Evolutionary conservation across 345 rosid species (phyloP).

Genomic region (Brassica juncea): DNA sequence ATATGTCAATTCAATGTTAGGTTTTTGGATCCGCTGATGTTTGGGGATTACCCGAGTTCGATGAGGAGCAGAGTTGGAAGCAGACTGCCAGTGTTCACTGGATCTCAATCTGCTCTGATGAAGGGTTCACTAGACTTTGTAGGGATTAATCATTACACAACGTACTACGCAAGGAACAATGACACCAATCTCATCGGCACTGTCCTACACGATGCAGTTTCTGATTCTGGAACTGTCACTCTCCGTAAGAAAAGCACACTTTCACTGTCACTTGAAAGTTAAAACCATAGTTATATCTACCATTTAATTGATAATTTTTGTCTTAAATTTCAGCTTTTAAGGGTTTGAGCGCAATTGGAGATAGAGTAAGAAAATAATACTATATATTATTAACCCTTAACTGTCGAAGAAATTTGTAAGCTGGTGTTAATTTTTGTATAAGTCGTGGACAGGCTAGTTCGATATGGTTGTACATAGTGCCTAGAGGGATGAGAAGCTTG

Average conservation of each 20-base stretch:
- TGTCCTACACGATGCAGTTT: slow-evolving; percentile 62
- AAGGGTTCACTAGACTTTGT: slow-evolving; percentile 91
- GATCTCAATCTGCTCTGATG: slow-evolving; percentile 54
- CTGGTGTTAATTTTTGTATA: slow-evolving; percentile 1
- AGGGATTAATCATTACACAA: slow-evolving; percentile 95
- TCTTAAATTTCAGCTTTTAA: slow-evolving; percentile 56
- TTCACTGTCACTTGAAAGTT: neutral
- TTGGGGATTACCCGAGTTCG: slow-evolving; percentile 88
- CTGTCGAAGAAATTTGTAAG: neutral
- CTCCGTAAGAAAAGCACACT: slow-evolving; percentile 53
- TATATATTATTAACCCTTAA: neutral
- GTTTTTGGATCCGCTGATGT: slow-evolving; percentile 84
- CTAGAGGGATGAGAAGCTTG: slow-evolving; percentile 59
- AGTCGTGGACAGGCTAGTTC: slow-evolving; percentile 50
- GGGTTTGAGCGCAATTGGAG: slow-evolving; percentile 58
- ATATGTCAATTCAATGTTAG: slow-evolving; percentile 35
- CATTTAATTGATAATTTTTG: neutral
- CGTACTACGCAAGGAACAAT: slow-evolving; percentile 61
- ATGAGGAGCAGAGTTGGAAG: slow-evolving; percentile 76
- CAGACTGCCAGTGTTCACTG: slow-evolving; percentile 71
- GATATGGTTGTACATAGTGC: slow-evolving; percentile 64
- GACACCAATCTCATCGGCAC: slow-evolving; percentile 36
- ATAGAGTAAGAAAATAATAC: slow-evolving; percentile 52
- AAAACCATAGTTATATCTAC: neutral
- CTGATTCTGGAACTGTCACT: slow-evolving; percentile 83